Conservation (phyloP, 345 rosid species). For the Melastoma malabathricum region DNA sequence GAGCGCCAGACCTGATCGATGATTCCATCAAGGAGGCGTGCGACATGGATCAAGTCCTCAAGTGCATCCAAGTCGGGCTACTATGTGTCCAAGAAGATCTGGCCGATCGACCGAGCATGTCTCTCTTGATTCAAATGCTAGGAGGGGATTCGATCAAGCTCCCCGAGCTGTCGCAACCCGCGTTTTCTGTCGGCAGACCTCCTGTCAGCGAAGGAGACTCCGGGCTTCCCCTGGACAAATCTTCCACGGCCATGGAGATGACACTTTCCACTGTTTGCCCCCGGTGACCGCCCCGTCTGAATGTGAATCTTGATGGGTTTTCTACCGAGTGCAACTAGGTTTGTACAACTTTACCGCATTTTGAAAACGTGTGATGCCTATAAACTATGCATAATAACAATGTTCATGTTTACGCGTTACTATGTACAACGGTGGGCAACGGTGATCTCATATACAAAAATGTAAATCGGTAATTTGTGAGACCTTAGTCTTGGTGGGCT, state of each 20-base stretch:
- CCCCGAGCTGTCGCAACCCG: constrained; percentile 14
- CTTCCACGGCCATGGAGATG: background rate
- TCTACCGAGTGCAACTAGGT: too few species aligned
- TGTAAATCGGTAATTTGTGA: too few species aligned
- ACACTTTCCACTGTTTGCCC: constrained; percentile 2
- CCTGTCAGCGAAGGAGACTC: background rate
- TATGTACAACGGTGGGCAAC: too few species aligned
- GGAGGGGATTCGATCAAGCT: background rate
- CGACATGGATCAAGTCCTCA: constrained; percentile 1
- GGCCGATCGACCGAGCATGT: constrained; percentile 1
- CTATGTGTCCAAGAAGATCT: constrained; percentile 9
- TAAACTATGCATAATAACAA: too few species aligned
- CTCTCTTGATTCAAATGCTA: background rate
- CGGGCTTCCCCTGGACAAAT: background rate
- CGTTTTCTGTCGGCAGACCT: constrained; percentile 11
- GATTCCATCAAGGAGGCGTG: background rate
- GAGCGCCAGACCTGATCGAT: too few species aligned
- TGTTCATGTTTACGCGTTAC: too few species aligned
- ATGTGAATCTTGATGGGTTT: too few species aligned
- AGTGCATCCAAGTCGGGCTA: constrained; percentile 5
- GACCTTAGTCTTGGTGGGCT: too few species aligned
- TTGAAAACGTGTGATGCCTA: too few species aligned
- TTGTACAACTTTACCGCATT: too few species aligned
- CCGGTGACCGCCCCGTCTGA: background rate
- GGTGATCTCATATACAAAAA: too few species aligned